Conservation (phyloP, 495 filamentous ascomycete species). For the Penicillium manginii region DNA sequence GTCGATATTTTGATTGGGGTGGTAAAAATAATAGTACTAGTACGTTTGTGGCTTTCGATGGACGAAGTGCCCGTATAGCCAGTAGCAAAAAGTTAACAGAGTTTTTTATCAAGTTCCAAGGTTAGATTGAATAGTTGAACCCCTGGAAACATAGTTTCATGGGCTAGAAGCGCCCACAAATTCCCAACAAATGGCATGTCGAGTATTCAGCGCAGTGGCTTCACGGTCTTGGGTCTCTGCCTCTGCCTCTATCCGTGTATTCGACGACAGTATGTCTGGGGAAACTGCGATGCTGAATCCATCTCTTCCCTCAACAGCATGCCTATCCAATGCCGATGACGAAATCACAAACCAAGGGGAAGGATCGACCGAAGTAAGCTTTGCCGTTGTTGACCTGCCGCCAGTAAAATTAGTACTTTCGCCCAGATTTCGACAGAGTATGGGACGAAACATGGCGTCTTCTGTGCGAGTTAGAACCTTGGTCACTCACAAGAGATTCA, state of each 20-base stretch:
- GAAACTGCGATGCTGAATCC: constrained; percentile 49
- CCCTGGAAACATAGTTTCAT: background rate
- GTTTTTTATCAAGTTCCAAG: too few species aligned
- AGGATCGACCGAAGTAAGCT: background rate
- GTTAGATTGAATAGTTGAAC: background rate
- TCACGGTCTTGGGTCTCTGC: too few species aligned
- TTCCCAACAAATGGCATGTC: constrained; percentile 41
- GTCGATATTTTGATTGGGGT: too few species aligned
- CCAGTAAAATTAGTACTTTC: too few species aligned
- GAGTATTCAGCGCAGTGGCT: background rate
- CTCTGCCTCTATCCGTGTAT: background rate
- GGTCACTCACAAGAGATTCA: constrained; percentile 43
- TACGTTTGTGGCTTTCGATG: too few species aligned
- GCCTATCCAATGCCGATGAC: constrained; percentile 37
- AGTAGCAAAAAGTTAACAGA: too few species aligned
- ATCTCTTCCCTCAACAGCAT: constrained; percentile 45
- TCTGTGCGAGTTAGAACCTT: background rate
- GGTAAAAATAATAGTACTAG: too few species aligned
- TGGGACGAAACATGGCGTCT: too few species aligned
- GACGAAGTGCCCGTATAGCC: too few species aligned
- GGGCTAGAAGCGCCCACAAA: constrained; percentile 29
- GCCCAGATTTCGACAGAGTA: too few species aligned
- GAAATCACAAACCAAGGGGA: constrained; percentile 47
- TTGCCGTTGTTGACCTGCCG: constrained; percentile 15
- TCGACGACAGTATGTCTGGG: constrained; percentile 12